phyloP scores from a whole-genome alignment of 352 stramenopile species.

The Globisporangium carolinianum region DNA sequence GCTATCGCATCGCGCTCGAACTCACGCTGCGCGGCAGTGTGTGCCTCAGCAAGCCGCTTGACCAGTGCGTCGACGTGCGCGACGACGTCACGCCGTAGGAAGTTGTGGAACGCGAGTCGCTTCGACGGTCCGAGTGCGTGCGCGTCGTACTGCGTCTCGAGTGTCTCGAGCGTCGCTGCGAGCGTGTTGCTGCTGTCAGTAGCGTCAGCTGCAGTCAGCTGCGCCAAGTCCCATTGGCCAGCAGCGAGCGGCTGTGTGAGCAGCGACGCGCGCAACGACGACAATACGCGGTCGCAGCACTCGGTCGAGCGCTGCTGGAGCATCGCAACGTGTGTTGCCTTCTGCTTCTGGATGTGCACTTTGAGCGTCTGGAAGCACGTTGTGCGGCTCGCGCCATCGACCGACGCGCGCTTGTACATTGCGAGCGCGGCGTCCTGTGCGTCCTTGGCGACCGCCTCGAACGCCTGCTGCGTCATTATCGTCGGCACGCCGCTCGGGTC shows the following conservation, averaged over 20 bases:
- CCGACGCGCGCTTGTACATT: conserved; percentile 60
- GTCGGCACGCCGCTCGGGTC: conserved; percentile 17
- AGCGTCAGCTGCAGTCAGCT: conserved; percentile 3
- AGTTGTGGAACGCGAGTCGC: conserved; percentile 63
- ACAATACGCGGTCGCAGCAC: conserved; percentile 43
- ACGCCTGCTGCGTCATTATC: conserved; percentile 52
- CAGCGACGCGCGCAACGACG: conserved; percentile 24
- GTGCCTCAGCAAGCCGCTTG: conserved; percentile 22
- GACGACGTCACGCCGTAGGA: conserved; percentile 46
- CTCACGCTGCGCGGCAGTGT: conserved; percentile 15
- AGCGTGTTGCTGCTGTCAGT: conserved; percentile 11
- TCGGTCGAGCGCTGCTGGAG: conserved; percentile 55
- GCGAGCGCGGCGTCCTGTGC: conserved; percentile 62
- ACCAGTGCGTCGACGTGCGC: conserved; percentile 48
- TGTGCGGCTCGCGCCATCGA: conserved; percentile 52
- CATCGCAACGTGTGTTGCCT: conserved; percentile 36
- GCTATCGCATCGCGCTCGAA: conserved; percentile 24
- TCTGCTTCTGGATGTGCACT: conserved; percentile 55
- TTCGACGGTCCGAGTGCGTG: conserved; percentile 56
- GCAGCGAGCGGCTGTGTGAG: conserved; percentile 30
- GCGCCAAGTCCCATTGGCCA: conserved; percentile 31
- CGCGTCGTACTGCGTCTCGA: conserved; percentile 54
- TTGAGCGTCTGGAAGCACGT: conserved; percentile 76
- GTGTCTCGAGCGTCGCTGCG: conserved; percentile 29
- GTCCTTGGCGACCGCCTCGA: conserved; percentile 67